These are phyloP conservation scores for Syzygium syzygioides DNA, from an alignment of 441 rosid species.

Conservation along the genomic window DNA sequence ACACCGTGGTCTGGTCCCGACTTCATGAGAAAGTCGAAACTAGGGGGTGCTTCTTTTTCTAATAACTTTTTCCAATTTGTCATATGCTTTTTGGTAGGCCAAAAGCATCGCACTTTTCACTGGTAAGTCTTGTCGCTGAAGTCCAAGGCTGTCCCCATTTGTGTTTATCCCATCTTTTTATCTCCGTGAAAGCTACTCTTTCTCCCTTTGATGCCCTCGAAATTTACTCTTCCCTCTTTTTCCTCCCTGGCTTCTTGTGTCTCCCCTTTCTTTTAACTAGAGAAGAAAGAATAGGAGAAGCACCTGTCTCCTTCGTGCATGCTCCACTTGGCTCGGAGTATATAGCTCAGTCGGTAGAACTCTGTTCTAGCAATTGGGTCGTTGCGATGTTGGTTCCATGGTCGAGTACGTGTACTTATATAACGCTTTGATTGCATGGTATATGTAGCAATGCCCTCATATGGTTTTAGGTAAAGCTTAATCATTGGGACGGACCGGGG, in stretches of 20 bases:
- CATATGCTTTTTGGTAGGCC: not conserved
- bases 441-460: not conserved
- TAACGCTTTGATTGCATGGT: not conserved
- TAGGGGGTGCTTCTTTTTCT: not conserved
- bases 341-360: no score
- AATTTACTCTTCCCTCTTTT: not conserved
- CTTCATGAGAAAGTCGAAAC: not conserved
- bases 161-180: not conserved
- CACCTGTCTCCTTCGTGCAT: no score
- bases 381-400: not conserved
- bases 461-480: not conserved
- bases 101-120: not conserved
- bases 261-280: not conserved
- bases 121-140: not conserved
- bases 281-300: not conserved
- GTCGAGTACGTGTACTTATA: not conserved
- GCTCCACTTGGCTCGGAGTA: no score
- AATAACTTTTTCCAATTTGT: not conserved
- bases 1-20: not conserved
- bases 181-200: not conserved
- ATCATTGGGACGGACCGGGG: not conserved
- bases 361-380: no score
- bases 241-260: not conserved
- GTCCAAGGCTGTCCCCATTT: not conserved
- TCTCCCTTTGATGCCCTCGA: not conserved